Evolutionary conservation across 768 basidiomycete species (phyloP), one percentile per base, ranked within the genome.

Genomic region (Pleurotus djamor): DNA sequence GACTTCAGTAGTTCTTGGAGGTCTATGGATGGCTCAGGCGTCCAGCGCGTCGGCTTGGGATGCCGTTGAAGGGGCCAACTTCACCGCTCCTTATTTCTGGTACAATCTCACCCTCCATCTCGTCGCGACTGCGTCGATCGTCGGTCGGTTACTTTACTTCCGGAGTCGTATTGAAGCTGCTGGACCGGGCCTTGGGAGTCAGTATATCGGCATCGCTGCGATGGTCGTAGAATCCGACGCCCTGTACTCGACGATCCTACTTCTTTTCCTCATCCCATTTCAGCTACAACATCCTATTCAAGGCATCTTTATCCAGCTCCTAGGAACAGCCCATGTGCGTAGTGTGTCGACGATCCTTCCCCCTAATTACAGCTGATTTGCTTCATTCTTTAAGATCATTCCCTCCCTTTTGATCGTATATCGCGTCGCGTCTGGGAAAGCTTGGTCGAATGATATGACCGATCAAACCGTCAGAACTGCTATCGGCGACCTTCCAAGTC

Each of bases 1-100:
- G n/a, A 41, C 38, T 41, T 41, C 38, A n/a, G 10, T 28, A 68
- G 67, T 48, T 3, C 38, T 64, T 37, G 66, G 67, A 9, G 55
- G 54, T n/a, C 51, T 61, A 2, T 65, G 48, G 43, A 52, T 68
- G 13, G 59, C 64, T 34, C 67, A 68, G 48, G 61, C 66, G 1
- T 63, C 61, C 5, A 44, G 50, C 2, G 43, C 59, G 36, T 62
- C 62, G 5, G 57, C 61, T 4, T 63, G 62, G 62, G 44, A 48
- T 14, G 34, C 56, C 1, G 5, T 12, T 0, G 36, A 41, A 10
- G 38, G 57, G 10, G 47, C 65, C 38, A 65, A 68, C 49, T 68
- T 21, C 21, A 68, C 67, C 10, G 48, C 48, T 12, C 61, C 64
- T 2, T 65, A 66, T 56, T 61, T 59, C 32, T 32, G 55, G 33